Evolutionary conservation across 1,284 basidiomycete species (phyloP).

Genomic region (Pyrrhoderma lamaoense): DNA sequence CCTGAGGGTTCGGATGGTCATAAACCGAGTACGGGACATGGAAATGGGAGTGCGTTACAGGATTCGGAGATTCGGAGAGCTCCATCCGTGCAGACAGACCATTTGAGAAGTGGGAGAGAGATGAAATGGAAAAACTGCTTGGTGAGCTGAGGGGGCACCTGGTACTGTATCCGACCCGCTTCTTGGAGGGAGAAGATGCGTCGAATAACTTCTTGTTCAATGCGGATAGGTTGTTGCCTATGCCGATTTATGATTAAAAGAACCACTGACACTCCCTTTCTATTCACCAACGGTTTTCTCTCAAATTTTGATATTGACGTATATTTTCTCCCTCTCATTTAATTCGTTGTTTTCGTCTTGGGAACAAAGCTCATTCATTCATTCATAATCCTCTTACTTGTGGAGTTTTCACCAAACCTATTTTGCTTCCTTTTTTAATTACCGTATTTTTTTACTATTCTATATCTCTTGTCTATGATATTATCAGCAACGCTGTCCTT

Average conservation of each 20-base stretch:
- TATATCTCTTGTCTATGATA: too few species aligned
- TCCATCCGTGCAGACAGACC: slow-evolving; percentile 53
- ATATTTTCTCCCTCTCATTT: too few species aligned
- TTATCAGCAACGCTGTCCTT: too few species aligned
- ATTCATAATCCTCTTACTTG: too few species aligned
- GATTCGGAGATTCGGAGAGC: slow-evolving; percentile 31
- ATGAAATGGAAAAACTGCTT: slow-evolving; percentile 83
- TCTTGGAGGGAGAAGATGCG: slow-evolving; percentile 81
- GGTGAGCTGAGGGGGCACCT: slow-evolving; percentile 76
- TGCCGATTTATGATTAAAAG: slow-evolving; percentile 45
- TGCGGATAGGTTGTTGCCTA: slow-evolving; percentile 61
- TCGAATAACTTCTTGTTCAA: slow-evolving; percentile 90
- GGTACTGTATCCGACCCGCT: slow-evolving; percentile 75
- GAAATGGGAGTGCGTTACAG: slow-evolving; percentile 15
- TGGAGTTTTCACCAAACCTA: too few species aligned
- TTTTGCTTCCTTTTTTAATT: too few species aligned
- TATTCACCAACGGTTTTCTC: too few species aligned
- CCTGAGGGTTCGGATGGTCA: slow-evolving; percentile 11
- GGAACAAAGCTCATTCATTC: too few species aligned
- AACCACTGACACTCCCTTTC: background rate
- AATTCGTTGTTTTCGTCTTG: too few species aligned
- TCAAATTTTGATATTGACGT: too few species aligned
- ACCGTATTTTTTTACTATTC: too few species aligned
- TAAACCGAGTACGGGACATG: too few species aligned
- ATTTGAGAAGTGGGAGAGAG: slow-evolving; percentile 75